These are phyloP conservation scores for Leucoagaricus sp. DNA, from an alignment of 1,284 basidiomycete genomes.

Conservation along the genomic window DNA sequence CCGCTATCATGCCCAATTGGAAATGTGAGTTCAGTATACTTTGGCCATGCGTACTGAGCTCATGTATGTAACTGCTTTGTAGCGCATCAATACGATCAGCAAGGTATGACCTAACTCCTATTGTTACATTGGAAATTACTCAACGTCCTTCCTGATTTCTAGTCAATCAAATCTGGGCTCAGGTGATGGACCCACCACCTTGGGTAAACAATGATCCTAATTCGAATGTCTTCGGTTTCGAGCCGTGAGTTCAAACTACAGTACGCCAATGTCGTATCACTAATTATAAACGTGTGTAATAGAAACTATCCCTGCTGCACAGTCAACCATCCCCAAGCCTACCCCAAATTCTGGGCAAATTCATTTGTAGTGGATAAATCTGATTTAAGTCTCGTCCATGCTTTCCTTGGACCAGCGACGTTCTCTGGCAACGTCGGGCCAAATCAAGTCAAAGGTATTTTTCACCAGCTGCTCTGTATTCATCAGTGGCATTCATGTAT, in stretches of 20 bases:
- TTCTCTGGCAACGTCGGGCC: conserved; percentile 33
- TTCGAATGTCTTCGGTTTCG: conserved; percentile 43
- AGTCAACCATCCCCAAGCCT: neutral
- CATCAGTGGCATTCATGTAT: neutral
- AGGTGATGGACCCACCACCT: conserved; percentile 36
- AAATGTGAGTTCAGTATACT: conserved; percentile 30
- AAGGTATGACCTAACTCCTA: conserved; percentile 34
- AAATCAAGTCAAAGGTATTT: conserved; percentile 32
- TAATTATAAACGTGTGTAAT: no score
- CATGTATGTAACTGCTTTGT: neutral
- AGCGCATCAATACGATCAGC: conserved; percentile 43
- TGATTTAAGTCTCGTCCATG: conserved; percentile 28
- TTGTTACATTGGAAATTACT: neutral
- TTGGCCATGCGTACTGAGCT: neutral
- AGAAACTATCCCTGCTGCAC: neutral
- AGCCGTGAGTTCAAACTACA: conserved; percentile 40
- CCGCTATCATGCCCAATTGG: conserved; percentile 38
- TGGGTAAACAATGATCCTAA: conserved; percentile 37
- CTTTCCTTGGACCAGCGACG: conserved; percentile 36
- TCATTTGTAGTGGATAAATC: neutral
- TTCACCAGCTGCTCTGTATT: neutral
- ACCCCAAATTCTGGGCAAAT: neutral
- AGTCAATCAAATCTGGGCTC: conserved; percentile 43
- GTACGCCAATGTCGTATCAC: no score
- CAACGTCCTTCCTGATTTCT: neutral